Conservation (phyloP, 2,329 filamentous ascomycete genomes). For the Trichoderma atrobrunneum region DNA sequence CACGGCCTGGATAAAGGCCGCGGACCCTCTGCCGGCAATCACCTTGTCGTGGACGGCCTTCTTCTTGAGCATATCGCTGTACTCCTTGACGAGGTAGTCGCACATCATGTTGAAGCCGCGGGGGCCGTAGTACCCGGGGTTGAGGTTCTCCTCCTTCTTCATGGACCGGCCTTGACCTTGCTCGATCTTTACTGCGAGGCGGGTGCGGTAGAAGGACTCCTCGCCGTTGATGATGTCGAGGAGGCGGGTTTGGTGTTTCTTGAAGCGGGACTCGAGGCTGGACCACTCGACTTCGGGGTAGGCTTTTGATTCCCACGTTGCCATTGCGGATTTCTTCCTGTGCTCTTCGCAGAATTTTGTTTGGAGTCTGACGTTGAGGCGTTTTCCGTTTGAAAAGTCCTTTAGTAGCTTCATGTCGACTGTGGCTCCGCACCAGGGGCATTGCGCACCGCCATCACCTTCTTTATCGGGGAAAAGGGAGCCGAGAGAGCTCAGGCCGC, state of each 20-base stretch:
- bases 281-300: constrained; percentile 75
- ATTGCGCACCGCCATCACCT: constrained; percentile 45
- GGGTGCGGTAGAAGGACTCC: constrained; percentile 58
- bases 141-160: constrained; percentile 56
- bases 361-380: constrained; percentile 57
- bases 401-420: constrained; percentile 57
- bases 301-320: constrained; percentile 47
- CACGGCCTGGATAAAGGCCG: constrained; percentile 69
- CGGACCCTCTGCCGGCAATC: constrained; percentile 64
- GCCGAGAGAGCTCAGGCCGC: neutral
- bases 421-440: constrained; percentile 64
- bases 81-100: constrained; percentile 61
- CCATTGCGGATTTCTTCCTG: constrained; percentile 52
- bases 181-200: constrained; percentile 54
- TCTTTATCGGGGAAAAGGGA: neutral
- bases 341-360: constrained; percentile 63
- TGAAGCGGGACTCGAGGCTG: constrained; percentile 56
- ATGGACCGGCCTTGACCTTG: constrained; percentile 59
- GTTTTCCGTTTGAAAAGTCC: constrained; percentile 46
- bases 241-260: constrained; percentile 53
- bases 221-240: constrained; percentile 58
- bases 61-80: constrained; percentile 59
- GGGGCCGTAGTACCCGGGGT: constrained; percentile 80
- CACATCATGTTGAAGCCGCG: constrained; percentile 71
- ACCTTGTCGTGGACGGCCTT: constrained; percentile 62